Conservation (phyloP, 768 basidiomycete genomes). For the Psilocybe cyanescens region DNA sequence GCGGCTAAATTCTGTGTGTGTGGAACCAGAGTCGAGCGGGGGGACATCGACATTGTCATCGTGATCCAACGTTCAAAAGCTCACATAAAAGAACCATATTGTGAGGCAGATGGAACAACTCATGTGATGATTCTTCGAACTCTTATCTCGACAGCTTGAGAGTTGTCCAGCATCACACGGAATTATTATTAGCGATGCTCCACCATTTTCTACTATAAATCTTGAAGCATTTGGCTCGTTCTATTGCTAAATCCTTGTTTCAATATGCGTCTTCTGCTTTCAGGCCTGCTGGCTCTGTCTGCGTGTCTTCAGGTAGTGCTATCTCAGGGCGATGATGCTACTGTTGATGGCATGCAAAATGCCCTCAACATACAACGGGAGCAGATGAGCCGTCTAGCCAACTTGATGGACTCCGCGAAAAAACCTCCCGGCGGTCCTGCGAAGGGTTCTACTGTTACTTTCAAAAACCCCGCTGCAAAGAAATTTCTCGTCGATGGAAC, state of each 20-base stretch:
- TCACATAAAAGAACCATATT: background rate
- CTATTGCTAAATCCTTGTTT: background rate
- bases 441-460: constrained; percentile 50
- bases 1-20: no score
- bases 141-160: constrained; percentile 20
- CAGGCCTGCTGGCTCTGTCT: constrained; percentile 20
- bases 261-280: constrained; percentile 22
- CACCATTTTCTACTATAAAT: constrained; percentile 6
- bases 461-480: constrained; percentile 62
- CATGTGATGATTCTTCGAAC: constrained; percentile 16
- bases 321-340: constrained; percentile 24
- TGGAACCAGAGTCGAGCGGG: no score
- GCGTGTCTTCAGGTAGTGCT: constrained; percentile 18
- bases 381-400: constrained; percentile 41
- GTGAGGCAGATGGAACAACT: background rate
- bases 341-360: constrained; percentile 42
- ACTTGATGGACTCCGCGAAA: constrained; percentile 38
- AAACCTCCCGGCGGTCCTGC: constrained; percentile 12
- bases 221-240: background rate
- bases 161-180: constrained; percentile 1
- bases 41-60: no score
- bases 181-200: constrained; percentile 17
- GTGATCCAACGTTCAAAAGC: background rate
- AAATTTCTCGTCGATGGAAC: constrained; percentile 52
- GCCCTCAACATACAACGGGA: constrained; percentile 50